phyloP scores from a whole-genome alignment of 345 rosid species.

The Eutrema heterophyllum region DNA sequence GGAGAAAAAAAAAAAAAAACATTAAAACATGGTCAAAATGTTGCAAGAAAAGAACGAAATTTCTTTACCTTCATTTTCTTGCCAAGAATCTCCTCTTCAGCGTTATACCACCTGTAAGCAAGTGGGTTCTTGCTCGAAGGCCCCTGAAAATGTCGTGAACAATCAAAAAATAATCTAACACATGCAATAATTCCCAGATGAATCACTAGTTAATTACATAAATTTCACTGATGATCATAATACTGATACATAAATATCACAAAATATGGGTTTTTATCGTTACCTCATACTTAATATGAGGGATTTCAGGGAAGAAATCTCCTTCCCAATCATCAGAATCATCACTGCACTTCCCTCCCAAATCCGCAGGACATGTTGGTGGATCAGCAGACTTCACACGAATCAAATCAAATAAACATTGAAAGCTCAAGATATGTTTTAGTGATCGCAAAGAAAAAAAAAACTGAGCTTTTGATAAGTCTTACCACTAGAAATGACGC shows the following conservation, averaged over 20 bases:
- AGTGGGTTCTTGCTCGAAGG: constrained; percentile 71
- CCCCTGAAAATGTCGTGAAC: constrained; percentile 42
- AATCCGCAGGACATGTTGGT: constrained; percentile 75
- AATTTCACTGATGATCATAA: neutral
- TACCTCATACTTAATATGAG: constrained; percentile 84
- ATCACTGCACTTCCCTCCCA: constrained; percentile 47
- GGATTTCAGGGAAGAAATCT: constrained; percentile 82
- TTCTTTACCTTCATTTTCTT: constrained; percentile 84
- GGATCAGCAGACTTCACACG: constrained; percentile 50
- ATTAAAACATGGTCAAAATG: neutral
- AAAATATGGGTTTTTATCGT: neutral
- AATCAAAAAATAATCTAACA: neutral
- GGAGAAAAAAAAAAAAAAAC: neutral
- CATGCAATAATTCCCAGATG: constrained; percentile 5
- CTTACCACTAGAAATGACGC: constrained; percentile 42
- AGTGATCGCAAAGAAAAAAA: neutral
- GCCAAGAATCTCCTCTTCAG: constrained; percentile 85
- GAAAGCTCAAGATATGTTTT: neutral
- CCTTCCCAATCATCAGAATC: constrained; percentile 80
- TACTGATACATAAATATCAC: neutral
- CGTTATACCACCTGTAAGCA: constrained; percentile 85
- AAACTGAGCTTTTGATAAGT: neutral
- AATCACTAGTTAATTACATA: neutral
- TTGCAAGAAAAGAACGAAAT: neutral
- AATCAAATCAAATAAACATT: neutral